phyloP scores from a whole-genome alignment of 2,329 filamentous ascomycete species.

The Diaporthe citri region DNA sequence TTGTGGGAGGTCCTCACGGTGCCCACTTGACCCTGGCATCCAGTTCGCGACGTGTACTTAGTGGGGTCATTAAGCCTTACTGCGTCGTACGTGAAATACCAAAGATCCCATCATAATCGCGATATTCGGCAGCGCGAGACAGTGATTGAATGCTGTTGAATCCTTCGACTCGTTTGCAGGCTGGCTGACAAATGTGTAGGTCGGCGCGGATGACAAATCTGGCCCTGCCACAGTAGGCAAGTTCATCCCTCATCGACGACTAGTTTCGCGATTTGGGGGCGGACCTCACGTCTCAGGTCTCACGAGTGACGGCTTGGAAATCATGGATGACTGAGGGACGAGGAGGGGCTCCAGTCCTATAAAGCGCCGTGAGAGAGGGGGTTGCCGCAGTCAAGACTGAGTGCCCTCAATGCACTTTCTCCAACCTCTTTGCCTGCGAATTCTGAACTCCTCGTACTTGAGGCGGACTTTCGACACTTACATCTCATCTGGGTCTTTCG shows the following conservation, averaged over 20 bases:
- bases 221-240: not conserved
- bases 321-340: not conserved
- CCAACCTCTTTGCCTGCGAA: not conserved
- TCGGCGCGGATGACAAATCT: slow-evolving; percentile 17
- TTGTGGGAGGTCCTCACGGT: not conserved
- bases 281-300: not conserved
- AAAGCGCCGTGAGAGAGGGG: not conserved
- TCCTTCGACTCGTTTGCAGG: slow-evolving; percentile 4
- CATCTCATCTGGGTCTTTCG: not conserved
- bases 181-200: slow-evolving; percentile 25
- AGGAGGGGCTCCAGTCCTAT: not conserved
- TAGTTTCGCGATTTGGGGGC: not conserved
- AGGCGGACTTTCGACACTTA: not conserved
- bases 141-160: not conserved
- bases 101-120: not conserved
- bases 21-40: not conserved
- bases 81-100: not conserved
- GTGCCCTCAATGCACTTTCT: not conserved
- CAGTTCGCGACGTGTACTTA: no score
- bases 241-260: not conserved
- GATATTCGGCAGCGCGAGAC: not conserved
- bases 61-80: not conserved
- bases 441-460: not conserved
- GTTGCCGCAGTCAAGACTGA: not conserved
- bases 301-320: not conserved